phyloP scores from a whole-genome alignment of 257 asterid genomes.

The Pogostemon cablin region DNA sequence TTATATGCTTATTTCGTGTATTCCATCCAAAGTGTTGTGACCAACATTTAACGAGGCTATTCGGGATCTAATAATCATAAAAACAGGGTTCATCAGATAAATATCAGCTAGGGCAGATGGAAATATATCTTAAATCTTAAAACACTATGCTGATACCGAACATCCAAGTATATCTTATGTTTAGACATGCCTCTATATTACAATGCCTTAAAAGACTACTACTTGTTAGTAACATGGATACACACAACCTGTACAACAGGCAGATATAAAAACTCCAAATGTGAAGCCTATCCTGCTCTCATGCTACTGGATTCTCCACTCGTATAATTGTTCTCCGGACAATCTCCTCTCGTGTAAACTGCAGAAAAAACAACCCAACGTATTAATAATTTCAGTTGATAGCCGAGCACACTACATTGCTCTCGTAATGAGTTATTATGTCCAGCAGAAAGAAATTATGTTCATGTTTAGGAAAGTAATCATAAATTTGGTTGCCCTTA shows the following conservation, averaged over 20 bases:
- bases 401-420: not conserved
- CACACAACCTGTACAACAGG: constrained; percentile 2
- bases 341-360: constrained; percentile 21
- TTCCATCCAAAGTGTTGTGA: too few relatives aligned
- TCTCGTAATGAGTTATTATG: not conserved
- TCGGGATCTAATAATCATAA: too few relatives aligned
- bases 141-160: constrained; percentile 7
- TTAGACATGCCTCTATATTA: constrained; percentile 15
- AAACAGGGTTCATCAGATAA: too few relatives aligned
- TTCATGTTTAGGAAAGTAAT: not conserved
- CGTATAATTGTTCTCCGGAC: not conserved
- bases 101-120: too few relatives aligned
- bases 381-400: not conserved
- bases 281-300: not conserved
- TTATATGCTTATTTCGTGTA: too few relatives aligned
- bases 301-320: constrained; percentile 12
- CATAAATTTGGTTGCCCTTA: not conserved
- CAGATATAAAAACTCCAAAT: constrained; percentile 3
- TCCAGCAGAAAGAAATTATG: not conserved
- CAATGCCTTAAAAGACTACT: constrained; percentile 14
- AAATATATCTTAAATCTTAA: not conserved
- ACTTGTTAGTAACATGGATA: constrained; percentile 23
- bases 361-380: constrained; percentile 6
- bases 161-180: not conserved
- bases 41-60: too few relatives aligned